phyloP scores from a whole-genome alignment of 441 rosid genomes.

The Pelargonium citronellum region DNA sequence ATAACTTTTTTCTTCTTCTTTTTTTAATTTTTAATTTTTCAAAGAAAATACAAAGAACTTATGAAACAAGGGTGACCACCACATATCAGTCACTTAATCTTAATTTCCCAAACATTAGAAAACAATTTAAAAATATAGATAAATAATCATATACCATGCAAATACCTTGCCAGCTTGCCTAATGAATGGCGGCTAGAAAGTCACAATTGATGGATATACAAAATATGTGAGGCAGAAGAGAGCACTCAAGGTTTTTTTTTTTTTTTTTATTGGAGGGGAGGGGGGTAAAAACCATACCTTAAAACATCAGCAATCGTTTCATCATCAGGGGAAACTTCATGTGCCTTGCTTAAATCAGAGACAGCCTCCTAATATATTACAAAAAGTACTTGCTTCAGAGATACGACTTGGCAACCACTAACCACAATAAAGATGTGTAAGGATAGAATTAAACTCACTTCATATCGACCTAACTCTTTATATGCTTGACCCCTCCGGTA shows the following conservation, averaged over 20 bases:
- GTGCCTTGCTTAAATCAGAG: conserved; percentile 69
- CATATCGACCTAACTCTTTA: conserved; percentile 60
- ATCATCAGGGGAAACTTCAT: conserved; percentile 73
- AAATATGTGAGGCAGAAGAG: background rate
- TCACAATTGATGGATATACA: background rate
- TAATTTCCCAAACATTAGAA: background rate
- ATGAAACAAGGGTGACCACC: too few relatives aligned
- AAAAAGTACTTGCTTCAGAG: conserved; percentile 1
- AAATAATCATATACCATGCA: background rate
- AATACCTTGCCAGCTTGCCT: background rate
- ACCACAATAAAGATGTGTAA: background rate
- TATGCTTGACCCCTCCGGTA: conserved; percentile 95
- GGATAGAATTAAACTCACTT: conserved; percentile 45
- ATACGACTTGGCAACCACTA: conserved; percentile 17
- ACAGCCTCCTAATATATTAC: conserved; percentile 60
- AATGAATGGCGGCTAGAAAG: too few relatives aligned
- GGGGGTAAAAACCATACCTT: conserved; percentile 42
- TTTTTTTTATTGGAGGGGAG: too few relatives aligned
- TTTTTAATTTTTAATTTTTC: too few relatives aligned
- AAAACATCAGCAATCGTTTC: conserved; percentile 73
- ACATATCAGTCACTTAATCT: too few relatives aligned
- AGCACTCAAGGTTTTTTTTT: background rate
- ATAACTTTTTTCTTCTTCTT: background rate
- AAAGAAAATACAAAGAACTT: too few relatives aligned
- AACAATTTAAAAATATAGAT: background rate